A percentile compares a stretch with the other conserved stretches of the same genome.
phyloP scores from a whole-genome alignment of 2,329 filamentous ascomycete genomes.

The Aureobasidium namibiae region DNA sequence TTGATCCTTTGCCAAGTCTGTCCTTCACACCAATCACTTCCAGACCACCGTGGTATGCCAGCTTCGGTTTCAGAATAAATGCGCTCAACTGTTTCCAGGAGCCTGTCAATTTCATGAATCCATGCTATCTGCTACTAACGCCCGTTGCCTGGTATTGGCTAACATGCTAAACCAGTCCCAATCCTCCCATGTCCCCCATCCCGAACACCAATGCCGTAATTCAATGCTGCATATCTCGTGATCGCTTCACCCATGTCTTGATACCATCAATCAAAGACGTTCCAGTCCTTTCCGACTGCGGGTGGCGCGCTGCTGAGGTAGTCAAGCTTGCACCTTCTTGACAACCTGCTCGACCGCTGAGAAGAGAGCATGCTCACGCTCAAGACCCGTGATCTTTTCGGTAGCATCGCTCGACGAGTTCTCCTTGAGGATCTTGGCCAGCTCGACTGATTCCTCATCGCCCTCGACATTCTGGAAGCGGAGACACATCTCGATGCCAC shows the following conservation, averaged over 20 bases:
- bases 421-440: conserved; percentile 76
- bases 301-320: neutral
- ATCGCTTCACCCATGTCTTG: neutral
- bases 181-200: neutral
- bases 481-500: conserved; percentile 82
- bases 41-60: neutral
- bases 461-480: conserved; percentile 91
- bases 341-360: conserved; percentile 68
- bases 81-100: conserved; percentile 11
- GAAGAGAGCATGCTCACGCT: conserved; percentile 69
- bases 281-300: neutral
- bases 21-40: neutral
- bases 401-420: conserved; percentile 67
- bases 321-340: conserved; percentile 60
- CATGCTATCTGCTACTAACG: conserved; percentile 9
- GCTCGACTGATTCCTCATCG: conserved; percentile 79
- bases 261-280: neutral
- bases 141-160: neutral
- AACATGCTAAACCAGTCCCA: neutral
- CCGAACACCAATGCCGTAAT: conserved; percentile 3
- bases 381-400: conserved; percentile 71
- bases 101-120: conserved; percentile 4
- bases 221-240: conserved; percentile 10
- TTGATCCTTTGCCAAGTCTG: neutral
- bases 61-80: neutral